Conservation (phyloP, 2,329 filamentous ascomycete genomes). For the Chrysosporium keratinophilum region DNA sequence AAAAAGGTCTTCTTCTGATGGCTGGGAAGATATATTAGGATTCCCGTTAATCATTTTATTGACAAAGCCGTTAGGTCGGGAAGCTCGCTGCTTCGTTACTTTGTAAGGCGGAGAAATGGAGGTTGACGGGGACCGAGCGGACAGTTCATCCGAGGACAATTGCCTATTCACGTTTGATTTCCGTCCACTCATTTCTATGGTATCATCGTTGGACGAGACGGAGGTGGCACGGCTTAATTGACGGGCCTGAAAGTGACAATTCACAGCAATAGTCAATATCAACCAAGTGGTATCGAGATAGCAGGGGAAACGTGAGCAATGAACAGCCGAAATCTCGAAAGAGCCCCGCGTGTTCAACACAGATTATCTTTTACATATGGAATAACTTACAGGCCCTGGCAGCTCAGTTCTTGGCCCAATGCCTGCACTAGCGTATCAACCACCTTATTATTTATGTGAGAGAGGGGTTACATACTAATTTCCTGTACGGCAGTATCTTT, state of each 20-base stretch:
- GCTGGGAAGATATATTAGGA: conserved; percentile 3
- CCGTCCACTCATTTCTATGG: neutral
- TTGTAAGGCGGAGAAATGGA: neutral
- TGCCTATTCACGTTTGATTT: neutral
- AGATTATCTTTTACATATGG: too few relatives aligned
- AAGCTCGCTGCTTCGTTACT: neutral
- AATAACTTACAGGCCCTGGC: neutral
- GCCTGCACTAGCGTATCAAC: neutral
- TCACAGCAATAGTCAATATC: conserved; percentile 1
- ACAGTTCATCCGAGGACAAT: neutral
- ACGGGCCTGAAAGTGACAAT: neutral
- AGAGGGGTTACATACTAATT: neutral
- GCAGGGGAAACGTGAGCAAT: neutral
- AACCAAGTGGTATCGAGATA: too few relatives aligned
- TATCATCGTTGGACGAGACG: neutral
- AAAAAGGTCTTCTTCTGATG: conserved; percentile 30
- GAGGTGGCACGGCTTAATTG: neutral
- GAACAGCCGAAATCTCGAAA: neutral
- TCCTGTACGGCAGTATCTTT: neutral
- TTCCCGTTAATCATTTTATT: neutral
- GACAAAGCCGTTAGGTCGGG: neutral
- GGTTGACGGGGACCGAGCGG: neutral
- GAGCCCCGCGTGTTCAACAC: neutral
- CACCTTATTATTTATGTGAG: neutral
- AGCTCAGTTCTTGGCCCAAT: neutral